Conservation (phyloP, 2,329 filamentous ascomycete species). For the Arthrinium puccinioides region DNA sequence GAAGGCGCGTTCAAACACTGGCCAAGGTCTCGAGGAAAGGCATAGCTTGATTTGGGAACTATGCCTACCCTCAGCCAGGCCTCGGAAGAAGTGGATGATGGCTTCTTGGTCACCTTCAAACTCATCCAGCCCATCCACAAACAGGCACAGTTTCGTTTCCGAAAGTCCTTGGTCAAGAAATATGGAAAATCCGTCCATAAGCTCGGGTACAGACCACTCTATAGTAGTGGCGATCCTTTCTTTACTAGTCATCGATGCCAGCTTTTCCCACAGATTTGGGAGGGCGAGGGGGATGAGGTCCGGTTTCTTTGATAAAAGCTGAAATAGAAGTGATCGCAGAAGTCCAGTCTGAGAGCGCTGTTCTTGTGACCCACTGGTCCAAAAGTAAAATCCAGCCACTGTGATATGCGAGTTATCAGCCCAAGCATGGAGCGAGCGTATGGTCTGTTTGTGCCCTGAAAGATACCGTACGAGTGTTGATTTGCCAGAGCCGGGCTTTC, state of each 20-base stretch:
- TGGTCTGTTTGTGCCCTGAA: slow-evolving; percentile 13
- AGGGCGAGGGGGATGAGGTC: slow-evolving; percentile 17
- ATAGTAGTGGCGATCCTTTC: slow-evolving; percentile 20
- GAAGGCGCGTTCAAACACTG: slow-evolving; percentile 17
- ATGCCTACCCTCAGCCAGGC: slow-evolving; percentile 9
- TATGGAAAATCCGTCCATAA: slow-evolving; percentile 16
- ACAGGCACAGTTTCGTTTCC: slow-evolving; percentile 15
- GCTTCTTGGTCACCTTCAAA: slow-evolving; percentile 16
- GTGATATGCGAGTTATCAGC: slow-evolving; percentile 15
- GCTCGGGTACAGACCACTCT: slow-evolving; percentile 23
- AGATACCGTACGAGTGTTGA: slow-evolving; percentile 36
- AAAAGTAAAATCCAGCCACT: slow-evolving; percentile 36
- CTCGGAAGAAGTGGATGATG: slow-evolving; percentile 13
- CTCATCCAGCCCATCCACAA: slow-evolving; percentile 18
- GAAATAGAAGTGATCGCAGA: slow-evolving; percentile 27
- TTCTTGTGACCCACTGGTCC: slow-evolving; percentile 31
- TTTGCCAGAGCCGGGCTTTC: slow-evolving; percentile 38
- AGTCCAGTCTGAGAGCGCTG: slow-evolving; percentile 30
- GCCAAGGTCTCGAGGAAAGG: slow-evolving; percentile 20
- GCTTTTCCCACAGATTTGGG: slow-evolving; percentile 19
- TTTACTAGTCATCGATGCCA: slow-evolving; percentile 17
- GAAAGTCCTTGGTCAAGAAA: slow-evolving; percentile 13
- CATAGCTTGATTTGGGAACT: slow-evolving; percentile 15
- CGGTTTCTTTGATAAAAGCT: slow-evolving; percentile 20
- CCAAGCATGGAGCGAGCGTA: slow-evolving; percentile 16